Evolutionary conservation across 257 asterid genomes (phyloP), one percentile per base, ranked within the genome.

Genomic region (Solanum gracilifrons): DNA sequence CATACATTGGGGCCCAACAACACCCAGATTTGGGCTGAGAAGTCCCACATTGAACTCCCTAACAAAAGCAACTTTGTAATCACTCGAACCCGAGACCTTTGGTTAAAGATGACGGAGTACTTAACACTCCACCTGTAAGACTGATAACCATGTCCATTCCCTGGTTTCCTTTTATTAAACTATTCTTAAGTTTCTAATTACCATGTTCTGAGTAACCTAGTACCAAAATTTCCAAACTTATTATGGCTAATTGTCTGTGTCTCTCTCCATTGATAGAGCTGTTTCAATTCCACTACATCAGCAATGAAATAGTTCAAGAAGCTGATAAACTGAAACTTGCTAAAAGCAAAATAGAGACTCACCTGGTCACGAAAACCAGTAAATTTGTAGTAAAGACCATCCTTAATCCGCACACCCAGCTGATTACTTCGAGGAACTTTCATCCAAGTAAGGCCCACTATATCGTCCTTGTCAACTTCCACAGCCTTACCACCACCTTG

Each of bases 351-450:
- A 80, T 18, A 46, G 21, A 80, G 25, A 41, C 16, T 77, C 88
- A 93, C 99, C 98, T 94, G 98, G 89, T 97, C 99, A 9, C 98
- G 94, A 82, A 97, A 97, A 85, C 99, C 99, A 82, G 95, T 95
- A 88, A 97, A 97, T 89, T 97, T 97, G 87, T 96, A 96, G 83
- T 92, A 55, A 21, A 97, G 96, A 75, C 99, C 99, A 88, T 97
- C 99, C 92, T 87, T 97, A 32, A 94, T 94, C 84, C 94, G 94
- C 84, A 97, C 93, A 69, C 99, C 99, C 69, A 97, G 98, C 90
- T 97, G 98, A 90, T 97, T 93, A 69, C 94, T 88, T 82, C 99
- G 92, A 36, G 98, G 99, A 86, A 97, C 96, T 91, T 97, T 97
- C 98, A 96, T 95, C 99, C 99, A 96, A 29, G 97, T 89, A 69